Evolutionary conservation across 2,329 filamentous ascomycete genomes (phyloP).

Genomic region (Botryotinia globosa): DNA sequence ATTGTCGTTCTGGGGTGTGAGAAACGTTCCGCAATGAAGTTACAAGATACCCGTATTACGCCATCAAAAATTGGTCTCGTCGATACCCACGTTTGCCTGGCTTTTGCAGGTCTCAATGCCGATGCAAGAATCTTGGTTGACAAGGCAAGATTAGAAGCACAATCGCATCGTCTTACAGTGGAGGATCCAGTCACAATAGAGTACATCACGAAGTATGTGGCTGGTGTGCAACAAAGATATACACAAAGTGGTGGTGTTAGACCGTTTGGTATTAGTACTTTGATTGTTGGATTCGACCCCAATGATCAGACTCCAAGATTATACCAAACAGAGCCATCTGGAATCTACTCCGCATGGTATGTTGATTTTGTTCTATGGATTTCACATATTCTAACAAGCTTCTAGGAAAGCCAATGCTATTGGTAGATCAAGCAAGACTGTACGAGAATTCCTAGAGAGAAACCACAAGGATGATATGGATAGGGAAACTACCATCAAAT

Average conservation of each 20-base stretch:
- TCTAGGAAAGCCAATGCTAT: conserved; percentile 98
- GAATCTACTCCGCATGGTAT: conserved; percentile 98
- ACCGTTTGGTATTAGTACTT: conserved; percentile 97
- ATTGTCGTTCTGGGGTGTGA: conserved; percentile 97
- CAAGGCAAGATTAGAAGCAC: conserved; percentile 94
- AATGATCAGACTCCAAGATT: conserved; percentile 83
- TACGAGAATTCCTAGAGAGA: conserved; percentile 95
- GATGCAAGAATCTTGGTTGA: conserved; percentile 97
- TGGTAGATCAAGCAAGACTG: conserved; percentile 96
- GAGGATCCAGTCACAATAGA: conserved; percentile 97
- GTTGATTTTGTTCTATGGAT: conserved; percentile 33
- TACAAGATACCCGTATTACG: conserved; percentile 98
- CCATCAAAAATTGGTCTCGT: conserved; percentile 97
- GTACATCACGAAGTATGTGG: conserved; percentile 99
- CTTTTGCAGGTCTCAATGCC: conserved; percentile 95
- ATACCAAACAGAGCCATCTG: conserved; percentile 98
- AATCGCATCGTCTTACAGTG: conserved; percentile 94
- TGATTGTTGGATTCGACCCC: conserved; percentile 98
- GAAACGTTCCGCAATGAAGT: conserved; percentile 98
- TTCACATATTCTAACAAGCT: conserved; percentile 23
- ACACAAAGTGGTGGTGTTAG: conserved; percentile 97
- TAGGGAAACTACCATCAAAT: conserved; percentile 88
- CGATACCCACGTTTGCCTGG: conserved; percentile 93
- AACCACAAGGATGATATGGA: conserved; percentile 99
- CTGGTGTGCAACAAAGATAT: conserved; percentile 96